Evolutionary conservation across 1,139 yeast genomes (phyloP), one percentile per base, ranked within the genome.

Genomic region (Hansenula sp.): DNA sequence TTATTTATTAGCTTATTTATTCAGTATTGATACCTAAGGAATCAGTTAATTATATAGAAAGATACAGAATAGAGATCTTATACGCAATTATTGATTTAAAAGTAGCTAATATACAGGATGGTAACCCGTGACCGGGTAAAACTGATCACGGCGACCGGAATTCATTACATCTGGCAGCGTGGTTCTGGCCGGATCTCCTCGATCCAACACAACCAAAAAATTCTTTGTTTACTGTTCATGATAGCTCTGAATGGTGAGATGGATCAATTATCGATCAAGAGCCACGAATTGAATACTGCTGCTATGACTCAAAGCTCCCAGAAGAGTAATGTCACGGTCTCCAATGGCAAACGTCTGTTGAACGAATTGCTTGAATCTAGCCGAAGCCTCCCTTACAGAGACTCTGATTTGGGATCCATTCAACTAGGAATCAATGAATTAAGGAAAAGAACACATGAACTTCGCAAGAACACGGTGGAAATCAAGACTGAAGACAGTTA

Each of bases 401-500:
- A 77, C 29, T 74, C 79, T 39, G 87, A 81, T 47, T 65, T 85
- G 41, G 95, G 93, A 4, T 70, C 88, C 3, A 79, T 88, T 41
- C 87, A 83, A 58, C 72, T 85, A 48, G 88, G 95, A 13, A 72
- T 90, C 47, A 77, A 75, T 50, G 97, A 90, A 66, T 78, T 91
- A 54, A 82, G 82, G 54, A 76, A 83, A 53, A 79, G 86, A 50
- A 84, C 95, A 0, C 72, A 72, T 46, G 76, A 75, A 45, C 67
- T 86, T 54, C 74, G 91, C 47, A 75, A 73, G 48, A 66, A 71
- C 34, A 71, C 66, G 11, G 58, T 61, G 10, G 57, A 56, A 9
- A 56, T 10, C 12, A 36, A 42, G 5, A 11, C 34, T 0, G 65
- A 63, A 30, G 54, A 68, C 17, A 77, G 80, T 49, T 85, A 77